Evolutionary conservation across 1,139 yeast species (phyloP).

Genomic region (Diutina pseudorugosa): DNA sequence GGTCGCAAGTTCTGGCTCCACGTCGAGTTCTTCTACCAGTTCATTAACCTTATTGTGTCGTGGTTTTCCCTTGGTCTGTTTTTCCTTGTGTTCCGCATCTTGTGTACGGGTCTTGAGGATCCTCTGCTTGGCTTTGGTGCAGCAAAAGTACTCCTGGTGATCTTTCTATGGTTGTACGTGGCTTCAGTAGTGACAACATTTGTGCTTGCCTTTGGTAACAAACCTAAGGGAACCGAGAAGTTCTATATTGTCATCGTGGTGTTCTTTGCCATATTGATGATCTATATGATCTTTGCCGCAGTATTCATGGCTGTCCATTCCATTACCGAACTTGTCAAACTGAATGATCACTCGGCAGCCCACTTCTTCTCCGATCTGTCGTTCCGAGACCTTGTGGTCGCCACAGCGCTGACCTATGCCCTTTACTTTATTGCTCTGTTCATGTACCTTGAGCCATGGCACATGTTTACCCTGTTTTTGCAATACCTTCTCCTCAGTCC

Average conservation of each 20-base stretch:
- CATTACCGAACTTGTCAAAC: background rate
- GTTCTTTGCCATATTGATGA: conserved; percentile 16
- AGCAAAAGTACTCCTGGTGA: conserved; percentile 14
- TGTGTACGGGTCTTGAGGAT: conserved; percentile 44
- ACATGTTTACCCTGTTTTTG: conserved; percentile 3
- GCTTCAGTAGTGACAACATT: conserved; percentile 16
- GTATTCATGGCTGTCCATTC: conserved; percentile 14
- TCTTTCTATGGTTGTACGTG: conserved; percentile 16
- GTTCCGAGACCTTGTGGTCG: conserved; percentile 3
- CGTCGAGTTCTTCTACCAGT: conserved; percentile 59
- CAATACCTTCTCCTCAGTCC: conserved; percentile 1
- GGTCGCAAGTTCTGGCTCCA: conserved; percentile 51
- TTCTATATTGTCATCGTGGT: conserved; percentile 13
- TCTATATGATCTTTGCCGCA: conserved; percentile 46
- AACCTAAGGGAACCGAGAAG: conserved; percentile 16
- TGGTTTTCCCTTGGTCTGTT: conserved; percentile 30
- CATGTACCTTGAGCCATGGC: conserved; percentile 3
- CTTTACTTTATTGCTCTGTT: conserved; percentile 1
- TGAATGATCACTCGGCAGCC: background rate
- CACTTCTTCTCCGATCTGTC: conserved; percentile 1
- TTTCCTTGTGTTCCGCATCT: conserved; percentile 23
- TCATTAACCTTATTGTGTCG: conserved; percentile 51
- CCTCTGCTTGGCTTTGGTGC: conserved; percentile 22
- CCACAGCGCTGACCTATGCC: background rate
- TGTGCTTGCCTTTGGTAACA: conserved; percentile 18